phyloP scores from a whole-genome alignment of 768 basidiomycete species.

The Lactarius evosmus region DNA sequence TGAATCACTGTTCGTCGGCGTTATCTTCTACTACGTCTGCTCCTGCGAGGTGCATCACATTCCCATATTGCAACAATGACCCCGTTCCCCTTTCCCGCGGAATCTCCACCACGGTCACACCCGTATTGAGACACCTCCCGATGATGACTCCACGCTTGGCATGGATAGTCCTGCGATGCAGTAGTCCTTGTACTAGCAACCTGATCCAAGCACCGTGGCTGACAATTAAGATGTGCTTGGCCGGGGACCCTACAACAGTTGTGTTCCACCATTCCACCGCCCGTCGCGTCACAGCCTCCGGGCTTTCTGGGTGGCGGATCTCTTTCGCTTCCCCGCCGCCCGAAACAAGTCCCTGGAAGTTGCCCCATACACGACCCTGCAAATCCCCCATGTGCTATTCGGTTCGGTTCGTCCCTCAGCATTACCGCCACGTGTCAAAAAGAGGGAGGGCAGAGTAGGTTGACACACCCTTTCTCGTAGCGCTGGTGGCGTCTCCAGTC shows the following conservation, averaged over 20 bases:
- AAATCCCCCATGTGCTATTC: constrained; percentile 57
- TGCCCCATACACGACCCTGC: constrained; percentile 44
- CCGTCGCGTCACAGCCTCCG: constrained; percentile 36
- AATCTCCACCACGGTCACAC: constrained; percentile 60
- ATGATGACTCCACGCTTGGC: constrained; percentile 36
- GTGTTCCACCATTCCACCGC: constrained; percentile 60
- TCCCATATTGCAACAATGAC: constrained; percentile 51
- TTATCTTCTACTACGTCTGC: constrained; percentile 43
- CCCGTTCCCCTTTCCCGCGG: constrained; percentile 37
- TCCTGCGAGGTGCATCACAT: constrained; percentile 49
- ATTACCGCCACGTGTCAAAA: neutral
- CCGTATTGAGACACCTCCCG: constrained; percentile 49
- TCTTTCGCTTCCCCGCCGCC: constrained; percentile 6
- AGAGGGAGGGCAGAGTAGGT: neutral
- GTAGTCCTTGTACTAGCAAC: constrained; percentile 47
- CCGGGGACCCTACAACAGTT: constrained; percentile 35
- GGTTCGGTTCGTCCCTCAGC: neutral
- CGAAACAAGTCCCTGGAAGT: neutral
- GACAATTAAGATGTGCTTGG: constrained; percentile 47
- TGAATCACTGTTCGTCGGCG: constrained; percentile 56
- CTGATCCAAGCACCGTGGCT: constrained; percentile 67
- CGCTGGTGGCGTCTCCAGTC: constrained; percentile 43
- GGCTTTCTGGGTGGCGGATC: constrained; percentile 26
- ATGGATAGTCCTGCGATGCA: constrained; percentile 40
- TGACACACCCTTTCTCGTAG: constrained; percentile 65